These are phyloP conservation scores for Lophiotrema nucula DNA, from an alignment of 495 filamentous ascomycete genomes.

Conservation along the genomic window DNA sequence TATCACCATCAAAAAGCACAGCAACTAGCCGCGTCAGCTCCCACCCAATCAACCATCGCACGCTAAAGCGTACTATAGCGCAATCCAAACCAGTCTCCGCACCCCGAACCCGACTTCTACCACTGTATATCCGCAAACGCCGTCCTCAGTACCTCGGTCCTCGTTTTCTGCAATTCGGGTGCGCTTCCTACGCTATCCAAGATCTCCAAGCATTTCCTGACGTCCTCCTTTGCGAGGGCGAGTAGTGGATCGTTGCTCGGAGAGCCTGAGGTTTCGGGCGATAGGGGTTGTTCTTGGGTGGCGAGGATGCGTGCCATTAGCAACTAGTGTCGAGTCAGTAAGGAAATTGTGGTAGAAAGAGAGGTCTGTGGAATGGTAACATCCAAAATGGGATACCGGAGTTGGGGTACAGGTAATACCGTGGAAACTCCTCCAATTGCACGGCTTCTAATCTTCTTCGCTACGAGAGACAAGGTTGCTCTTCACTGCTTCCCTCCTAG, in stretches of 20 bases:
- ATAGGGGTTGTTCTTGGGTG: constrained; percentile 22
- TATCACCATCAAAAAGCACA: too few species aligned
- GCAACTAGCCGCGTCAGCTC: too few species aligned
- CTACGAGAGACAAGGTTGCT: too few species aligned
- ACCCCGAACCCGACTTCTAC: too few species aligned
- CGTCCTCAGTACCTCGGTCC: constrained; percentile 40
- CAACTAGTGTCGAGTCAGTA: constrained; percentile 22
- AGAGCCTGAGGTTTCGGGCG: not conserved
- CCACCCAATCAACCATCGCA: too few species aligned
- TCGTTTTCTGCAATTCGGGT: constrained; percentile 42
- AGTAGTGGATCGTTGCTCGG: constrained; percentile 27
- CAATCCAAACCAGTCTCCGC: too few species aligned
- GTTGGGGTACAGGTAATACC: too few species aligned
- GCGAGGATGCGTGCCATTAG: constrained; percentile 39
- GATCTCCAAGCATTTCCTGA: constrained; percentile 34
- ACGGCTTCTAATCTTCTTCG: too few species aligned
- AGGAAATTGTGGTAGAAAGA: not conserved
- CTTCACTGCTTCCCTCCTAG: too few species aligned
- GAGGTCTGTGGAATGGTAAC: not conserved
- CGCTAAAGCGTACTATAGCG: too few species aligned
- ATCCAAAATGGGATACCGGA: too few species aligned
- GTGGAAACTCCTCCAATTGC: too few species aligned
- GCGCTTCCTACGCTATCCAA: constrained; percentile 38
- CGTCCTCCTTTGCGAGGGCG: constrained; percentile 32
- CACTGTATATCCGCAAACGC: constrained; percentile 36